Evolutionary conservation across 441 rosid genomes (phyloP).

Genomic region (Corymbia citriodora): DNA sequence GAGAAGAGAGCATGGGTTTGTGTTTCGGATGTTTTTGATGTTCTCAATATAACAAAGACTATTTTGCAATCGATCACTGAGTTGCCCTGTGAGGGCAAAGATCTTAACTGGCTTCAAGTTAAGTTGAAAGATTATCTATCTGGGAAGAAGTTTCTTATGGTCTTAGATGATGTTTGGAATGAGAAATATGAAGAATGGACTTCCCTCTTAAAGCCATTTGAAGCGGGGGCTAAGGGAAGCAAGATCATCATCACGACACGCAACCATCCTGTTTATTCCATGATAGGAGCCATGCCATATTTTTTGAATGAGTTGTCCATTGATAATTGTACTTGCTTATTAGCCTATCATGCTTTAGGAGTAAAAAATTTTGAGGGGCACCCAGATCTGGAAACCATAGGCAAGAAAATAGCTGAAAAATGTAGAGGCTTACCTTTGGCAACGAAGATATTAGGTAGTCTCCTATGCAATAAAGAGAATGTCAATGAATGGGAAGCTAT

Average conservation of each 20-base stretch:
- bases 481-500: not conserved
- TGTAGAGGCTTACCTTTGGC: not conserved
- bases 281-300: rapidly evolving
- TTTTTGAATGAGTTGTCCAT: rapidly evolving
- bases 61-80: rapidly evolving
- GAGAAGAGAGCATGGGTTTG: too few relatives aligned
- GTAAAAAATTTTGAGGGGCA: not conserved
- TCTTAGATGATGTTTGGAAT: too few relatives aligned
- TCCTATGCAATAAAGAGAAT: not conserved
- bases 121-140: too few relatives aligned
- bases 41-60: too few relatives aligned
- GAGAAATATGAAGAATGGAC: too few relatives aligned
- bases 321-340: not conserved
- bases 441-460: not conserved
- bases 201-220: too few relatives aligned
- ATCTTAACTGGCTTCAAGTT: rapidly evolving
- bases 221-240: too few relatives aligned
- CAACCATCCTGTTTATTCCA: not conserved
- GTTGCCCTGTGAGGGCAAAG: rapidly evolving
- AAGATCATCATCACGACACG: too few relatives aligned
- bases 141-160: too few relatives aligned
- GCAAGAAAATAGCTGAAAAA: not conserved
- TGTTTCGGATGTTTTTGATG: too few relatives aligned
- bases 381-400: not conserved
- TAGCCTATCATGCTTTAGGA: not conserved